Evolutionary conservation across 2,329 filamentous ascomycete species (phyloP).

Genomic region (Fusarium guadeloupense): DNA sequence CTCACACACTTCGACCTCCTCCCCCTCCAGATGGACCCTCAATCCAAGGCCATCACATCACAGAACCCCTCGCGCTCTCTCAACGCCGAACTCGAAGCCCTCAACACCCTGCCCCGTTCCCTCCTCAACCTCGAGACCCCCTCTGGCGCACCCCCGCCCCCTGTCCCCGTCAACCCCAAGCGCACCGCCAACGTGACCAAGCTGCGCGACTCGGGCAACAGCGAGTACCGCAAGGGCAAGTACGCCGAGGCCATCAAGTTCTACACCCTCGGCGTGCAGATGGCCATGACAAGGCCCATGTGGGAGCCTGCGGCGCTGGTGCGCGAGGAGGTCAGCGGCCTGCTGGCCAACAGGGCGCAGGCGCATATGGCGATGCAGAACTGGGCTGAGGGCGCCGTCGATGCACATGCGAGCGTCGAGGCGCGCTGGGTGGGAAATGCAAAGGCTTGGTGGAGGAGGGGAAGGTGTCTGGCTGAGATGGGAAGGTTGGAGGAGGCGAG

Average conservation of each 20-base stretch:
- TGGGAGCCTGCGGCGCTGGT: slow-evolving; percentile 91
- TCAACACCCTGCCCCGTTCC: slow-evolving; percentile 81
- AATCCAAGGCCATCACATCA: slow-evolving; percentile 76
- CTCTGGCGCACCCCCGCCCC: slow-evolving; percentile 78
- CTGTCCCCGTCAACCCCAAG: slow-evolving; percentile 92
- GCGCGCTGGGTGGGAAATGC: slow-evolving; percentile 86
- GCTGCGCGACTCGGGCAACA: slow-evolving; percentile 88
- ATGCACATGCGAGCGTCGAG: slow-evolving; percentile 89
- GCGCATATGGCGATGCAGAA: slow-evolving; percentile 82
- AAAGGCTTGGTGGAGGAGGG: slow-evolving; percentile 94
- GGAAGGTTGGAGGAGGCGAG: slow-evolving; percentile 82
- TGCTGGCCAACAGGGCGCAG: slow-evolving; percentile 90
- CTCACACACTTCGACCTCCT: slow-evolving; percentile 82
- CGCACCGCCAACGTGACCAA: slow-evolving; percentile 88
- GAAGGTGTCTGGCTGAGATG: slow-evolving; percentile 91
- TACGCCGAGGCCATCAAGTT: slow-evolving; percentile 80
- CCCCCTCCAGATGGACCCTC: slow-evolving; percentile 82
- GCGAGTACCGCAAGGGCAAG: slow-evolving; percentile 79
- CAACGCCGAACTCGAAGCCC: slow-evolving; percentile 71
- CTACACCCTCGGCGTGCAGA: slow-evolving; percentile 87
- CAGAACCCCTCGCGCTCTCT: slow-evolving; percentile 61
- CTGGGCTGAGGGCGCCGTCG: slow-evolving; percentile 88
- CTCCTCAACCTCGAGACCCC: slow-evolving; percentile 67
- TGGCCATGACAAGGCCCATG: slow-evolving; percentile 81
- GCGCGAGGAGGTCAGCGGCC: slow-evolving; percentile 80